Evolutionary conservation across 371 early-diverging fungal genomes (phyloP).

Genomic region (Dinochytrium kinnereticum): DNA sequence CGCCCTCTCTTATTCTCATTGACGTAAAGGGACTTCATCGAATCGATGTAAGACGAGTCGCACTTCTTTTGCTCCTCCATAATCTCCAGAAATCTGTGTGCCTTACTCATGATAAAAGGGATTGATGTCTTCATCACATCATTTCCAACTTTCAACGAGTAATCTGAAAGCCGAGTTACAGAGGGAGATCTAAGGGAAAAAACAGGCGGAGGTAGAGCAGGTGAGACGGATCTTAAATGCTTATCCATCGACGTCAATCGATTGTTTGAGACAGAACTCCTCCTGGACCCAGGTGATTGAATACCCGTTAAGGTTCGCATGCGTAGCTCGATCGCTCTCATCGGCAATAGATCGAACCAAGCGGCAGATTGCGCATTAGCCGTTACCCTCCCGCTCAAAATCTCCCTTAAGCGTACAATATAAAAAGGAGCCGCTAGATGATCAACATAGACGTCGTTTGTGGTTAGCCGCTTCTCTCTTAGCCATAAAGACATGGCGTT

Average conservation of each 20-base stretch:
- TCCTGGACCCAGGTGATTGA: background rate
- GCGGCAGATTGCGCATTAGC: too few species aligned
- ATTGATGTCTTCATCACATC: background rate
- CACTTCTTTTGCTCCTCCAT: constrained; percentile 14
- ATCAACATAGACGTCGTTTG: constrained; percentile 37
- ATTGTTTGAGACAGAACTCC: background rate
- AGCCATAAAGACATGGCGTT: constrained; percentile 72
- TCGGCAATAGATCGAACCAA: background rate
- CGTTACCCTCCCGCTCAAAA: background rate
- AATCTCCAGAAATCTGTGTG: background rate
- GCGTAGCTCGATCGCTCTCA: background rate
- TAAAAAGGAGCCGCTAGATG: background rate
- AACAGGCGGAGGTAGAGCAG: constrained; percentile 2
- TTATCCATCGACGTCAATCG: background rate
- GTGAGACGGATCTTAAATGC: background rate
- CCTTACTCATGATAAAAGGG: background rate
- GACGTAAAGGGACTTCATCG: constrained; percentile 27
- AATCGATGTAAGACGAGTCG: constrained; percentile 23
- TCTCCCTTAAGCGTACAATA: background rate
- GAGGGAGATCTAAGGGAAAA: background rate
- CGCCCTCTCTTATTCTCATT: constrained; percentile 30
- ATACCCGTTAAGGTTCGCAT: background rate
- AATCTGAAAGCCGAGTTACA: background rate
- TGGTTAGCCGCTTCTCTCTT: constrained; percentile 52
- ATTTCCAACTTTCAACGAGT: background rate